These are phyloP conservation scores for Tolypocladium tundrense DNA, from an alignment of 2,329 filamentous ascomycete genomes.

Conservation along the genomic window DNA sequence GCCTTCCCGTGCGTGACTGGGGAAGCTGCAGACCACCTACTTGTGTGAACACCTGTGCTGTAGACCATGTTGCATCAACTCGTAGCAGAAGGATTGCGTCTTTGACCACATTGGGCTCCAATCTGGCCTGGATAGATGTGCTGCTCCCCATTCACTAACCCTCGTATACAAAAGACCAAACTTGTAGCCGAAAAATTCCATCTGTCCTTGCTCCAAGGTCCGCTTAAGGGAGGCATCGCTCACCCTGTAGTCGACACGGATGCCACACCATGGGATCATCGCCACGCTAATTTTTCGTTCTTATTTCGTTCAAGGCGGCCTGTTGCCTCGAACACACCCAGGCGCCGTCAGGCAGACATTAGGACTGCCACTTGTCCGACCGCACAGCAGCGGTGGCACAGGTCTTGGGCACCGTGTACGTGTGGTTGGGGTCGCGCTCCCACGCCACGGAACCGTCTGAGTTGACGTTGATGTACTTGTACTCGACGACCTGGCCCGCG, in stretches of 20 bases:
- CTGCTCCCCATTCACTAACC: background rate
- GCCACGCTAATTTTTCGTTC: no score
- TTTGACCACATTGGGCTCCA: background rate
- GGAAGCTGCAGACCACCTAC: background rate
- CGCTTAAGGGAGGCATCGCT: background rate
- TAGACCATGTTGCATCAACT: background rate
- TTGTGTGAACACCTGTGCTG: background rate
- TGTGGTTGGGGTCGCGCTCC: conserved; percentile 51
- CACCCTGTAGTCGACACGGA: background rate
- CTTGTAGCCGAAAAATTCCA: background rate
- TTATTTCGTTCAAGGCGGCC: background rate
- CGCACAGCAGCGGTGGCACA: conserved; percentile 16
- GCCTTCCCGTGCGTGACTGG: background rate
- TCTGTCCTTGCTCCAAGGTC: background rate
- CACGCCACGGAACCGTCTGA: conserved; percentile 45
- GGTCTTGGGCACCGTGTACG: conserved; percentile 19
- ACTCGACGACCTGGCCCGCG: conserved; percentile 47
- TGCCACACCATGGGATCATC: background rate
- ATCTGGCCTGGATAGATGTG: background rate
- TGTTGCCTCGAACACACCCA: background rate
- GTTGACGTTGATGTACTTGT: conserved; percentile 58
- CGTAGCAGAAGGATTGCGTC: background rate
- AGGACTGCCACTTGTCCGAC: conserved; percentile 19
- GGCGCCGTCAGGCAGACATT: background rate
- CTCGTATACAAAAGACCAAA: background rate